These are phyloP conservation scores for Pyrenopolyporus hunteri DNA, from an alignment of 495 filamentous ascomycete genomes.

Conservation along the genomic window DNA sequence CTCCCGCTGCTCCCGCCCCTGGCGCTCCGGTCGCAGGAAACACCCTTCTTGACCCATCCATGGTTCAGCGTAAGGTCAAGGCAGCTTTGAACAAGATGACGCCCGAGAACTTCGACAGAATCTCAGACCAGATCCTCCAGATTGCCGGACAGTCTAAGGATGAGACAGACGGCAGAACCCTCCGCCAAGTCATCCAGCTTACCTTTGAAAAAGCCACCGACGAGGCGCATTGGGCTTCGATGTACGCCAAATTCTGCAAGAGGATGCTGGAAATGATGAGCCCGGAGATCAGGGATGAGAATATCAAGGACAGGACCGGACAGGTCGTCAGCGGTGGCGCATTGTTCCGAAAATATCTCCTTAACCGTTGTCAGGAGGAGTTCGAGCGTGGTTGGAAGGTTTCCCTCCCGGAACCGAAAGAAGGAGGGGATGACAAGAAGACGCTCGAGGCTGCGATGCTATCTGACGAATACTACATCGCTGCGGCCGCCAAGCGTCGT, in stretches of 20 bases:
- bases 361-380: constrained; percentile 98
- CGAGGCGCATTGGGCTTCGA: constrained; percentile 97
- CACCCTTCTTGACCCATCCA: constrained; percentile 79
- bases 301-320: constrained; percentile 82
- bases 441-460: constrained; percentile 78
- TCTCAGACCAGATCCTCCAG: constrained; percentile 87
- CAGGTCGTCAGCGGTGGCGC: constrained; percentile 89
- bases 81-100: constrained; percentile 99
- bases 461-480: constrained; percentile 96
- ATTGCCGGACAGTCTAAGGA: constrained; percentile 96
- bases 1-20: constrained; percentile 44
- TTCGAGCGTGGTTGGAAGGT: constrained; percentile 99
- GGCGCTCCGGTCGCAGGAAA: constrained; percentile 40
- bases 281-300: constrained; percentile 92
- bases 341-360: constrained; percentile 96
- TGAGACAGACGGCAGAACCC: constrained; percentile 89
- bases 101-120: constrained; percentile 97
- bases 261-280: constrained; percentile 97
- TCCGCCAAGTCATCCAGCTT: constrained; percentile 97
- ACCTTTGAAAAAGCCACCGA: constrained; percentile 99
- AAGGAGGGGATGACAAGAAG: constrained; percentile 66
- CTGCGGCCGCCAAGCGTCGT: constrained; percentile 93
- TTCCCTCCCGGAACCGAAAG: constrained; percentile 80
- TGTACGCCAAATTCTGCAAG: constrained; percentile 99
- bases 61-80: constrained; percentile 99